These are phyloP conservation scores for Parasitella parasitica DNA, from an alignment of 371 early-diverging fungal species.

Conservation along the genomic window DNA sequence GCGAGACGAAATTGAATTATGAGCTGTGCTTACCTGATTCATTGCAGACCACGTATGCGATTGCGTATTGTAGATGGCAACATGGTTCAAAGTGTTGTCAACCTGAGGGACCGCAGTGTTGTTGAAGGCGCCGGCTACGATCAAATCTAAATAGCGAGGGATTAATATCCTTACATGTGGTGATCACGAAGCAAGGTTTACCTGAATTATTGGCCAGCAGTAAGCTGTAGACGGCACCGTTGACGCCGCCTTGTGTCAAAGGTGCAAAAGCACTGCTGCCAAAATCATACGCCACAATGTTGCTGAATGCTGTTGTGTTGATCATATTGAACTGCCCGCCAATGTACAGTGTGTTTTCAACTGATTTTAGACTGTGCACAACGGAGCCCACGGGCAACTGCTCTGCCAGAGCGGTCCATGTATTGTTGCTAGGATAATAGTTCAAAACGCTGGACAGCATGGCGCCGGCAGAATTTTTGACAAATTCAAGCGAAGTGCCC, in stretches of 20 bases:
- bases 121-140: slow-evolving; percentile 37
- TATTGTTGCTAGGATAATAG: slow-evolving; percentile 32
- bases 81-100: slow-evolving; percentile 17
- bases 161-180: neutral
- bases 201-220: slow-evolving; percentile 15
- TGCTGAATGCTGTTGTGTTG: slow-evolving; percentile 22
- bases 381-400: slow-evolving; percentile 32
- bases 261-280: slow-evolving; percentile 5
- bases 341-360: slow-evolving; percentile 31
- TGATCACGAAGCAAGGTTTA: slow-evolving; percentile 6
- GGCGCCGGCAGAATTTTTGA: slow-evolving; percentile 34
- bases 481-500: slow-evolving; percentile 35
- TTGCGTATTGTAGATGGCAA: slow-evolving; percentile 28
- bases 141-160: slow-evolving; percentile 18
- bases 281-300: slow-evolving; percentile 35
- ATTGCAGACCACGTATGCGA: slow-evolving; percentile 27
- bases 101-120: slow-evolving; percentile 4
- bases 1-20: too few species aligned
- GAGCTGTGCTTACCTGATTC: slow-evolving; percentile 26
- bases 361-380: slow-evolving; percentile 30
- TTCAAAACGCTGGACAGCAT: slow-evolving; percentile 35
- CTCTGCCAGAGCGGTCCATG: slow-evolving; percentile 30
- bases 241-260: slow-evolving; percentile 20
- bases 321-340: slow-evolving; percentile 34
- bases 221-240: slow-evolving; percentile 23